Base-by-base conservation (phyloP, 495 filamentous ascomycete genomes). In the Hypoxylon lienhwacheense region DNA sequence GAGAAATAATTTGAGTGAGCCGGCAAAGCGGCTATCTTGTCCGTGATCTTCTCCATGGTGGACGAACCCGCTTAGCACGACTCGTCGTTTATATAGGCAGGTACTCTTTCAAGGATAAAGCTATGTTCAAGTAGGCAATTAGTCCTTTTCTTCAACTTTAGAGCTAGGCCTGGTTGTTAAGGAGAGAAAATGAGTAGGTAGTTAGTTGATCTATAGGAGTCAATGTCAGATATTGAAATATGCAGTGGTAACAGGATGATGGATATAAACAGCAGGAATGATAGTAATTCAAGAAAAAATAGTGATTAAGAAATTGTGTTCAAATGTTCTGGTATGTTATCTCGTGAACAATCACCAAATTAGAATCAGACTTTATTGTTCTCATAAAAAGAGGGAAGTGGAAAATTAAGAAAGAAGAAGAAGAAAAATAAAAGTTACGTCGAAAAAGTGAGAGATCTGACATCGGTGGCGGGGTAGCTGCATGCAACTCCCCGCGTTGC, bases 1-100 rank as follows among this genome's bases (percentile, higher is more conserved):
- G 95, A 97, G 74, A 96, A 92, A 77, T 92, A 98, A 63, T 83
- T 83, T 43, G 81, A 80, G 70, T 87, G 83, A 28, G 85, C 80
- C 67, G 89, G 88, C 73, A 98, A 73, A 55, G 90, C 89, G 71
- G 88, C 88, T 64, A 97, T 91, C 80, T 97, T 97, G 77, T 95
- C 87, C 45, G 90, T 96, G 66, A 98, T 90, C 72, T 90, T 96
- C 72, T 93, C 86, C 87, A 91, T 92, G 32, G 28, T 67, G 28
- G 31, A 22, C 4, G 5, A 11, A 19, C 10, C 22, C 15, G 33
- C 15, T 22, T 1, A 35, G 20, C 22, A 35, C 11, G n/a, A n/a
- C 17, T 58, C 3, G 20, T 37, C n/a, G n/a, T 35, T 6, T 3
- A 26, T 28, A 46, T 20, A 5, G 5, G 16, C 5, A 21, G 5